Evolutionary conservation across 2,329 filamentous ascomycete species (phyloP).

Genomic region (Claviceps cyperi): DNA sequence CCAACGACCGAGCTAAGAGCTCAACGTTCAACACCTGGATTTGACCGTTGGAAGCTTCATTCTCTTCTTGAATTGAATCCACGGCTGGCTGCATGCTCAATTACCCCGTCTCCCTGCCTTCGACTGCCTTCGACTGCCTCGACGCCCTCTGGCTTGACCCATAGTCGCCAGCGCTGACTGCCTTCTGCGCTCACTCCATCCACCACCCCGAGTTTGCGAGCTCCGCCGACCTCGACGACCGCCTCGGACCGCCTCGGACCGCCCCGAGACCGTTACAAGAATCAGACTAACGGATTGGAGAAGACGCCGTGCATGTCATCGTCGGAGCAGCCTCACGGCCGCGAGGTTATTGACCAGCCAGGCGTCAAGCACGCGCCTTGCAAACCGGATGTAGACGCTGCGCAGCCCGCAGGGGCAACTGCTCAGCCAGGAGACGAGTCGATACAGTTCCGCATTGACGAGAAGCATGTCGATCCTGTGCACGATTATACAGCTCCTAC

Average conservation of each 20-base stretch:
- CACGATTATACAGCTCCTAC: background rate
- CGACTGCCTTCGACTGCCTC: background rate
- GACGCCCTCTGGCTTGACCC: background rate
- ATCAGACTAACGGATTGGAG: background rate
- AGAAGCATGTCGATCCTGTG: background rate
- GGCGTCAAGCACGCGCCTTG: slow-evolving; percentile 2
- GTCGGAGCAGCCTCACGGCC: slow-evolving; percentile 16
- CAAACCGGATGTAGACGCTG: slow-evolving; percentile 1
- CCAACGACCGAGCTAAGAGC: no score
- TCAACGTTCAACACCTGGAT: no score
- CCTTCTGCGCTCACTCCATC: background rate
- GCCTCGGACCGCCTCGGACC: background rate
- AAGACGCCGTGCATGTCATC: slow-evolving; percentile 21
- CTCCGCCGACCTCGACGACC: background rate
- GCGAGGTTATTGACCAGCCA: slow-evolving; percentile 8
- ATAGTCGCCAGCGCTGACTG: background rate
- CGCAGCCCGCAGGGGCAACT: background rate
- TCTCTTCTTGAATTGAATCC: background rate
- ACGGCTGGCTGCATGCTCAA: background rate
- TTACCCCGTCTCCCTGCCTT: background rate
- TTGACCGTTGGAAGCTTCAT: background rate
- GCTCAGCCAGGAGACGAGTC: background rate
- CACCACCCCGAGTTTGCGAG: background rate
- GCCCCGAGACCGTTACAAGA: background rate
- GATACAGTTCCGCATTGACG: background rate